A percentile compares a stretch with the other conserved stretches of the same genome.
Conservation (phyloP, 331 rosid species). For the Malus hybrid region DNA sequence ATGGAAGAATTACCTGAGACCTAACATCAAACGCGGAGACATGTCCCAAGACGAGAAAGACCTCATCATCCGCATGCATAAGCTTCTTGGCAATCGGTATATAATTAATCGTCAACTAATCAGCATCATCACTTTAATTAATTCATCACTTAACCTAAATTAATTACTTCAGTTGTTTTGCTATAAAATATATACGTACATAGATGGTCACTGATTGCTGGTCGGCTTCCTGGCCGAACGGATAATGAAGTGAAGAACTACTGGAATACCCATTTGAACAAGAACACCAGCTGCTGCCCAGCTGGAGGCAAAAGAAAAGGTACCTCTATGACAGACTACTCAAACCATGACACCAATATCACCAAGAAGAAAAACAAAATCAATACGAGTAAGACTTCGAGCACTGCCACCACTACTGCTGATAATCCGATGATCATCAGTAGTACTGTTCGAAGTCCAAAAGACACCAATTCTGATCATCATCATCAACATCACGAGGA, state of each 20-base stretch:
- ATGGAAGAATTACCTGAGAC: conserved; percentile 68
- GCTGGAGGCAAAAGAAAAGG: conserved; percentile 15
- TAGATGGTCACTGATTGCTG: conserved; percentile 71
- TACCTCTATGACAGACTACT: neutral
- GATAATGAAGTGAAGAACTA: conserved; percentile 68
- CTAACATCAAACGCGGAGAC: conserved; percentile 54
- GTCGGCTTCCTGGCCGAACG: conserved; percentile 68
- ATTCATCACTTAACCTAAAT: neutral
- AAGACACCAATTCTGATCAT: neutral
- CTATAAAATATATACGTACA: neutral
- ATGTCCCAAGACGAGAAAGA: conserved; percentile 68
- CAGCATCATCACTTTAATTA: neutral
- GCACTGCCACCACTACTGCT: neutral
- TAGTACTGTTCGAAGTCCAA: neutral
- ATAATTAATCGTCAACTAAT: neutral
- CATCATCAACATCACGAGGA: neutral
- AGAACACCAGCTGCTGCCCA: conserved; percentile 10
- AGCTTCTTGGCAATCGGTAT: conserved; percentile 68
- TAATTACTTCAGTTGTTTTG: neutral
- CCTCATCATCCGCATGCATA: conserved; percentile 61
- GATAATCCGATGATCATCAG: neutral
- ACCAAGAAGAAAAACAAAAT: neutral
- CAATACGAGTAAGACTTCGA: neutral
- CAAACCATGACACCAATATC: neutral
- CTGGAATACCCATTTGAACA: conserved; percentile 78